Base-by-base conservation (phyloP, 768 basidiomycete species). In the Podaxis sp. region DNA sequence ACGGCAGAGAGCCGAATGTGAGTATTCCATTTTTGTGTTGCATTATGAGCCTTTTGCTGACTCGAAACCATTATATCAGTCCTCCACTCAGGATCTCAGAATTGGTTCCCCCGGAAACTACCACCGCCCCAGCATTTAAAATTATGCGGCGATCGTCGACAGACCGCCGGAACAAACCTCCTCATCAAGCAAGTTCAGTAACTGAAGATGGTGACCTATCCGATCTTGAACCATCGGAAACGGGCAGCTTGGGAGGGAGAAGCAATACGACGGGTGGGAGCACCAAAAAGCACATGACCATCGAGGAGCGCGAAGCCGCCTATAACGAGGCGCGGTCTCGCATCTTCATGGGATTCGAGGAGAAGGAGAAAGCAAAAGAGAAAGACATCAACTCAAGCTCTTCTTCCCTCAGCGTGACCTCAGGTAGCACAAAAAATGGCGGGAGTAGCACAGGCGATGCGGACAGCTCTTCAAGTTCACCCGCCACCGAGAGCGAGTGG, bases 301-400 rank as follows among this genome's bases (percentile, higher is more conserved):
- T 95, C 24, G 89, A 91, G 69, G 88, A 95, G 72, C 88, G 93
- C 36, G 92, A 91, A 70, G 93, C 90, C 0, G 93, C 92, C n/a
- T 95, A 95, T 68, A 90, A 91, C 58, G 87, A 92, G 73, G 93
- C 93, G 30, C 85, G 93, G 52, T 88, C 86, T 40, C 84, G 93
- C 61, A 95, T 95, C 67, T 95, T 95, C 76, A 89, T 91, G 85
- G 88, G 77, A 66, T 92, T 93, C 67, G 83, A 91, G 71, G 89
- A 90, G 68, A 87, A 87, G 71, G 84, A 84, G 61, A 86, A 87
- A 71, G 85, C 83, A 60, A 88, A 87, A 68, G 87, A 87, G 46
- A 87, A 85, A 67, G 88, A 90, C 66, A 80, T 87, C 75, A 92
- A 86, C 71, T 85, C 89, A 7, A 89, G 88, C 70, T 91, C 90